Evolutionary conservation across 2,329 filamentous ascomycete genomes (phyloP).

Genomic region (Plectosphaerella sp.): DNA sequence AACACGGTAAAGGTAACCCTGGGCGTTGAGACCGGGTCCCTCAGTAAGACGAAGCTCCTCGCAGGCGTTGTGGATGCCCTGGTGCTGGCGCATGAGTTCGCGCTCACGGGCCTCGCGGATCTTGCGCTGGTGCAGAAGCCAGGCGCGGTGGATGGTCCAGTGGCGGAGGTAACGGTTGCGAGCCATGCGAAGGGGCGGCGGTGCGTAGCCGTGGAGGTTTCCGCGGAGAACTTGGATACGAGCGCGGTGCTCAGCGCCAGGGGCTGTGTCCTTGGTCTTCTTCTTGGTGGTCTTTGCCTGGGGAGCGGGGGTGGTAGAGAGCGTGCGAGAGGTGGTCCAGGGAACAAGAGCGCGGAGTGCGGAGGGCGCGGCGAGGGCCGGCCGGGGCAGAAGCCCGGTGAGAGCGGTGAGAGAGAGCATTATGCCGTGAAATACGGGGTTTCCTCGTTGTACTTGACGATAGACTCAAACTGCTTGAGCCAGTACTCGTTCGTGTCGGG

Average conservation of each 20-base stretch:
- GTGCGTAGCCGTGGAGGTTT: constrained; percentile 46
- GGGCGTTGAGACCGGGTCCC: constrained; percentile 51
- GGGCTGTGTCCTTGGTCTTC: constrained; percentile 18
- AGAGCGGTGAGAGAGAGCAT: constrained; percentile 15
- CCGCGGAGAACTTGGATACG: constrained; percentile 39
- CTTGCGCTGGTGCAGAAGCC: constrained; percentile 74
- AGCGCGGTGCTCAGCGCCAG: constrained; percentile 30
- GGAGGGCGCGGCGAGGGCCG: constrained; percentile 7
- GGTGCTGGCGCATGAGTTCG: constrained; percentile 75
- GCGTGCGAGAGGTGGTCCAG: constrained; percentile 8
- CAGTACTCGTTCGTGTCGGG: too few species aligned
- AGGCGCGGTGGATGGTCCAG: constrained; percentile 98
- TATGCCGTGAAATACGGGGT: not conserved
- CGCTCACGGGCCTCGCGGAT: constrained; percentile 58
- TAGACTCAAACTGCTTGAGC: too few species aligned
- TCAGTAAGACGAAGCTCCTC: constrained; percentile 69
- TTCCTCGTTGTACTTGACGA: too few species aligned
- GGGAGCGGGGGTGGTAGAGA: constrained; percentile 23
- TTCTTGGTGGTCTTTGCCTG: constrained; percentile 12
- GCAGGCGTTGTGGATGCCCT: constrained; percentile 78
- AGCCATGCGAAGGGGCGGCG: constrained; percentile 77
- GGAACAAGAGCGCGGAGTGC: constrained; percentile 18
- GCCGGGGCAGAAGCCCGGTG: constrained; percentile 23
- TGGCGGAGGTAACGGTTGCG: constrained; percentile 85
- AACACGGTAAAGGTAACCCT: constrained; percentile 75